Conservation (phyloP, 2,329 filamentous ascomycete species). For the Fusarium concolor region DNA sequence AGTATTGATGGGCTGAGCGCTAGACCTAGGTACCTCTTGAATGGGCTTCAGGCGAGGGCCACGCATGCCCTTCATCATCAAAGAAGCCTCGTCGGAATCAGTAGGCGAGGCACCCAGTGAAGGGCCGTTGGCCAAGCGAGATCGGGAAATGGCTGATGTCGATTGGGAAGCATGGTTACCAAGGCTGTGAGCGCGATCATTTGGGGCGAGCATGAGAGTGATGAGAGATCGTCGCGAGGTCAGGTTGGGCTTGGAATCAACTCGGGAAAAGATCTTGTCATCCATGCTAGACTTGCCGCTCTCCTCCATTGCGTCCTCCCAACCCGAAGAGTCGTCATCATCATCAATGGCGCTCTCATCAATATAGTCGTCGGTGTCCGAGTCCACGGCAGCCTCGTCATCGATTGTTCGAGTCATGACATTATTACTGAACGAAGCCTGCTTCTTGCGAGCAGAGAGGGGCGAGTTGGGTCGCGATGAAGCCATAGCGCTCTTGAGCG, state of each 20-base stretch:
- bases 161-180: conserved; percentile 74
- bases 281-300: conserved; percentile 86
- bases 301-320: conserved; percentile 78
- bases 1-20: conserved; percentile 81
- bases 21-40: conserved; percentile 73
- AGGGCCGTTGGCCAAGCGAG: conserved; percentile 62
- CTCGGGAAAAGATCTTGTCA: conserved; percentile 87
- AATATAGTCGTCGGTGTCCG: conserved; percentile 74
- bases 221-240: conserved; percentile 88
- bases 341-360: conserved; percentile 87
- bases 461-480: conserved; percentile 57
- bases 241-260: conserved; percentile 87
- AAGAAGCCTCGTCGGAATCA: conserved; percentile 70
- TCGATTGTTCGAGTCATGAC: conserved; percentile 75
- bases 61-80: conserved; percentile 72
- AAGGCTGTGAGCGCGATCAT: conserved; percentile 76
- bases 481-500: conserved; percentile 68
- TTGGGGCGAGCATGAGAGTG: conserved; percentile 85
- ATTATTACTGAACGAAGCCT: conserved; percentile 83
- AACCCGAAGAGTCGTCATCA: conserved; percentile 70
- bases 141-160: conserved; percentile 74
- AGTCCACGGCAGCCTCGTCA: conserved; percentile 64
- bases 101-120: conserved; percentile 63
- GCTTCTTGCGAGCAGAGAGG: conserved; percentile 72
- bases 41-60: conserved; percentile 64